phyloP scores from a whole-genome alignment of 1,139 yeast genomes.

The Suhomyces atakaporum region DNA sequence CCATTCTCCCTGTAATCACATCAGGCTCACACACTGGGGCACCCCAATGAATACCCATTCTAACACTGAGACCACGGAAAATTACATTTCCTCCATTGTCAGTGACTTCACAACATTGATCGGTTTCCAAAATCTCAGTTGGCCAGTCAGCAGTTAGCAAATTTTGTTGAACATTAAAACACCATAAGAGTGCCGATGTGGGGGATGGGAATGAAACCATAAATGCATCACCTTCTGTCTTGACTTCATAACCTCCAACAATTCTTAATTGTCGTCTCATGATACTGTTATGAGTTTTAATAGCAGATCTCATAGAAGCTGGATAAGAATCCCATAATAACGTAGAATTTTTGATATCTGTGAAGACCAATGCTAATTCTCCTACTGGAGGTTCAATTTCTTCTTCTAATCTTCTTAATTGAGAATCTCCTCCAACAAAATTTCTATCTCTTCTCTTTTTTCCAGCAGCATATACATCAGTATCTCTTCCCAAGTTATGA shows the following conservation, averaged over 20 bases:
- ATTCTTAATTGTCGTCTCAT: conserved; percentile 93
- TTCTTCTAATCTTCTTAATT: conserved; percentile 79
- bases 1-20: conserved; percentile 95
- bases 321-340: conserved; percentile 92
- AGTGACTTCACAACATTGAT: conserved; percentile 81
- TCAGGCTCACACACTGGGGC: conserved; percentile 95
- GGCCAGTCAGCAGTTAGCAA: conserved; percentile 92
- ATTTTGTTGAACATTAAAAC: conserved; percentile 88
- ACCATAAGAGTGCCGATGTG: conserved; percentile 88
- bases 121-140: conserved; percentile 79
- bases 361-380: conserved; percentile 90
- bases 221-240: conserved; percentile 98
- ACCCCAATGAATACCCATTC: conserved; percentile 99
- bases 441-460: conserved; percentile 54
- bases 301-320: conserved; percentile 94
- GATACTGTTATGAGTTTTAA: conserved; percentile 86
- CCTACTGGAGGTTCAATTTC: conserved; percentile 97
- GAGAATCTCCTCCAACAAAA: conserved; percentile 69
- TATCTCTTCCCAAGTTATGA: conserved; percentile 43
- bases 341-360: conserved; percentile 95
- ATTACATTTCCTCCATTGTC: conserved; percentile 64
- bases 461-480: conserved; percentile 44
- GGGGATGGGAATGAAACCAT: conserved; percentile 98
- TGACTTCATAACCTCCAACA: conserved; percentile 96
- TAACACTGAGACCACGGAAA: conserved; percentile 86